Evolutionary conservation across 73 alveolate species (phyloP).

Genomic region (Paramecium pentaurelia): DNA sequence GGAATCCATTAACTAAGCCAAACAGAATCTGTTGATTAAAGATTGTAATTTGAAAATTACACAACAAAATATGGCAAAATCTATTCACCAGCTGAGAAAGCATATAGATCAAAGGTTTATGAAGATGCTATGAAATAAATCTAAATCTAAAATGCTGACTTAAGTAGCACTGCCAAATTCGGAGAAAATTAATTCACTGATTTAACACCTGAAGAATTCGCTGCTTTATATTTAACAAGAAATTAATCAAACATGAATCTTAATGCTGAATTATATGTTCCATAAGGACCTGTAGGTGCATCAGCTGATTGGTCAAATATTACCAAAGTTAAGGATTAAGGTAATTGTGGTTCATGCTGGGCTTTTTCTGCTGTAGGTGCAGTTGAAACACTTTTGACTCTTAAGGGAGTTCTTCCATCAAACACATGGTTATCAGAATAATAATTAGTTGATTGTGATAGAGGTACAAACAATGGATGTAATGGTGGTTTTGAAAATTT

Average conservation of each 20-base stretch:
- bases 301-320: constrained; percentile 13
- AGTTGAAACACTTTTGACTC: constrained; percentile 67
- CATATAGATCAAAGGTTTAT: not conserved
- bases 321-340: constrained; percentile 68
- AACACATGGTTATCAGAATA: constrained; percentile 57
- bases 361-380: constrained; percentile 78
- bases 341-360: constrained; percentile 82
- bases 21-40: not conserved
- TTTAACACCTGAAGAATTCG: constrained; percentile 53
- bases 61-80: not conserved
- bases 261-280: not conserved
- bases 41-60: not conserved
- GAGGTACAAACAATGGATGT: constrained; percentile 68
- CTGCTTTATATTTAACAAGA: not conserved
- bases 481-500: constrained; percentile 70
- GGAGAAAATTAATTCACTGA: constrained; percentile 53
- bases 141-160: not conserved
- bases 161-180: not conserved
- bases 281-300: not conserved
- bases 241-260: not conserved
- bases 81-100: constrained; percentile 17
- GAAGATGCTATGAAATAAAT: not conserved
- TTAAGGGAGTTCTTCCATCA: constrained; percentile 19
- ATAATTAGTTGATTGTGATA: constrained; percentile 86
- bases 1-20: not conserved